Evolutionary conservation across 2,329 filamentous ascomycete species (phyloP).

Genomic region (Stagonosporopsis rhizophila): DNA sequence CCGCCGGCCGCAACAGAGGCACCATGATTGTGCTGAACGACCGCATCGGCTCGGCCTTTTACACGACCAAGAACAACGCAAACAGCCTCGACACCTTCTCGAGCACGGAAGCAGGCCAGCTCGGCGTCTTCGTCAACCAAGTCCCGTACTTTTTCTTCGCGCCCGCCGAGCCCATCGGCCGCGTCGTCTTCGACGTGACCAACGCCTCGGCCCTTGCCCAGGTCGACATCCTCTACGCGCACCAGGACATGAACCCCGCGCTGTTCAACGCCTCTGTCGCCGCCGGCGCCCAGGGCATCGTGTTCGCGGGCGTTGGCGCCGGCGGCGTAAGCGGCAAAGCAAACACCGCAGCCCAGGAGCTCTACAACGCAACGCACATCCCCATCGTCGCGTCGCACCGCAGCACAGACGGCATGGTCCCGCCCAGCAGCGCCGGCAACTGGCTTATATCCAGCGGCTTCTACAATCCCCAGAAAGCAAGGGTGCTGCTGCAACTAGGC

Average conservation of each 20-base stretch:
- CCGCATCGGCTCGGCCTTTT: conserved; percentile 65
- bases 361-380: conserved; percentile 56
- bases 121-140: conserved; percentile 66
- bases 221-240: conserved; percentile 64
- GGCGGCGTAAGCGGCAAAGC: conserved; percentile 53
- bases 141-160: conserved; percentile 67
- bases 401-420: conserved; percentile 62
- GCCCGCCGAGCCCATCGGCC: conserved; percentile 54
- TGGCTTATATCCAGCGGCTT: conserved; percentile 58
- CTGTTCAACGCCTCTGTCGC: conserved; percentile 59
- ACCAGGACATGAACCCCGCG: conserved; percentile 60
- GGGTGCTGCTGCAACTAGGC: conserved; percentile 57
- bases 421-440: conserved; percentile 31
- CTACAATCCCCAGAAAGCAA: conserved; percentile 63
- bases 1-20: conserved; percentile 58
- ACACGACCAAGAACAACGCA: conserved; percentile 67
- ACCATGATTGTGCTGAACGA: conserved; percentile 69
- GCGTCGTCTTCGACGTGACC: conserved; percentile 51
- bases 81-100: conserved; percentile 70
- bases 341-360: conserved; percentile 49
- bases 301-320: conserved; percentile 63
- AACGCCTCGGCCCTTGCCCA: conserved; percentile 59
- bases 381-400: conserved; percentile 62
- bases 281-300: conserved; percentile 61
- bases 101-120: conserved; percentile 60